These are phyloP conservation scores for Hypoxylon sp. DNA, from an alignment of 2,329 filamentous ascomycete species.

Conservation along the genomic window DNA sequence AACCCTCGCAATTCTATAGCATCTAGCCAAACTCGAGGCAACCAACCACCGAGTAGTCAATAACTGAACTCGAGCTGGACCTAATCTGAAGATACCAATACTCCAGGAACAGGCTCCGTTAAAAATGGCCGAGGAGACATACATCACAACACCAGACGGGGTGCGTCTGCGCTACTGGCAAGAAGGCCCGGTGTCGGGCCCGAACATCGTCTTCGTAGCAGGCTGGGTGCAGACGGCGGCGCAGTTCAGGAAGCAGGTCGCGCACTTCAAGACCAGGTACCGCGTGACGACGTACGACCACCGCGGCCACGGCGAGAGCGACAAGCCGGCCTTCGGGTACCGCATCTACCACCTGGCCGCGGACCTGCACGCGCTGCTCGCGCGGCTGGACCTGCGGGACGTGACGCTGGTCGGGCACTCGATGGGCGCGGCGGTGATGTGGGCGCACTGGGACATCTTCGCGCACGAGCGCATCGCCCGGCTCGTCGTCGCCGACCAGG, in stretches of 20 bases:
- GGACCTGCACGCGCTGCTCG: conserved; percentile 43
- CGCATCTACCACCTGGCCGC: conserved; percentile 43
- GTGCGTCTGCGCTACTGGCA: conserved; percentile 44
- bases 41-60: no score
- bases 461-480: conserved; percentile 38
- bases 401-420: conserved; percentile 48
- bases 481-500: conserved; percentile 47
- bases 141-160: conserved; percentile 39
- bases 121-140: conserved; percentile 20
- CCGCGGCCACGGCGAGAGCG: conserved; percentile 49
- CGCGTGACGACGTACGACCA: conserved; percentile 47
- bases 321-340: conserved; percentile 45
- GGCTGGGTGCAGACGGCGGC: conserved; percentile 47
- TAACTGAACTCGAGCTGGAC: no score
- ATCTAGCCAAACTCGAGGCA: no score
- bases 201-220: conserved; percentile 45
- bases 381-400: conserved; percentile 44
- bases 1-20: no score
- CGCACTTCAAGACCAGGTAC: conserved; percentile 42
- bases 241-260: conserved; percentile 46
- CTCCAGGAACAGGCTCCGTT: no score
- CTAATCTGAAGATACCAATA: no score
- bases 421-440: conserved; percentile 47
- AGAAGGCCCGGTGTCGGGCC: conserved; percentile 36
- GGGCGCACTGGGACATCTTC: conserved; percentile 48